These are phyloP conservation scores for Omphalotus olearius DNA, from an alignment of 1,284 basidiomycete genomes.

Conservation along the genomic window DNA sequence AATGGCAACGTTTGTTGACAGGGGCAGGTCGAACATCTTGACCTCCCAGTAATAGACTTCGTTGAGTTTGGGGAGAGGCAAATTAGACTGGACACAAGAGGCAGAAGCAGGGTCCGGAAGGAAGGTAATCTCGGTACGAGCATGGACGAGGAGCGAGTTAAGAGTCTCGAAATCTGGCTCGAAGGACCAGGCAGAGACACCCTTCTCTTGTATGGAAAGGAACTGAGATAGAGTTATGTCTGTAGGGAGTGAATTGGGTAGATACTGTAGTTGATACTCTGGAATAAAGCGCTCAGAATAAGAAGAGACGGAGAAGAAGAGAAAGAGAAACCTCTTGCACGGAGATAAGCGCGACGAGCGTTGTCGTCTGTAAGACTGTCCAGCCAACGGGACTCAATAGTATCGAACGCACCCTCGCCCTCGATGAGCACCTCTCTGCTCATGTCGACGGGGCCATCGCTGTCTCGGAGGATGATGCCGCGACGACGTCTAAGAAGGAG, in stretches of 20 bases:
- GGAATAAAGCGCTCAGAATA: constrained; percentile 2
- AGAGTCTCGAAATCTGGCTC: constrained; percentile 95
- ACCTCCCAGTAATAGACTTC: constrained; percentile 99
- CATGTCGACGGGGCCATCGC: constrained; percentile 92
- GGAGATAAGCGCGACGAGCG: constrained; percentile 69
- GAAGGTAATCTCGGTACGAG: constrained; percentile 93
- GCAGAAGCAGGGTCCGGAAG: constrained; percentile 91
- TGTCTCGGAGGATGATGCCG: constrained; percentile 81
- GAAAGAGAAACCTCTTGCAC: constrained; percentile 76
- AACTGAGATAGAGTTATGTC: constrained; percentile 97
- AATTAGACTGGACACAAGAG: constrained; percentile 90
- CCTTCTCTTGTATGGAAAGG: constrained; percentile 96
- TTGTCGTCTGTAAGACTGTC: constrained; percentile 69
- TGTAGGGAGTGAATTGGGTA: constrained; percentile 88
- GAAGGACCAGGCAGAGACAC: constrained; percentile 96
- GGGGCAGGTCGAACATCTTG: constrained; percentile 94
- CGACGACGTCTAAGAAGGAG: constrained; percentile 78
- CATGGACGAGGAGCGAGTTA: constrained; percentile 86
- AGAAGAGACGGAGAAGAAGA: constrained; percentile 4
- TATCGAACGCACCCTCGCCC: constrained; percentile 88
- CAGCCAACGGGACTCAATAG: constrained; percentile 90
- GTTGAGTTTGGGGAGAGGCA: constrained; percentile 92
- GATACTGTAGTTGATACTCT: constrained; percentile 91
- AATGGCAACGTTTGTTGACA: constrained; percentile 78
- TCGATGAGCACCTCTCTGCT: constrained; percentile 86